Conservation (phyloP, 2,329 filamentous ascomycete species). For the Scedosporium apiospermum region DNA sequence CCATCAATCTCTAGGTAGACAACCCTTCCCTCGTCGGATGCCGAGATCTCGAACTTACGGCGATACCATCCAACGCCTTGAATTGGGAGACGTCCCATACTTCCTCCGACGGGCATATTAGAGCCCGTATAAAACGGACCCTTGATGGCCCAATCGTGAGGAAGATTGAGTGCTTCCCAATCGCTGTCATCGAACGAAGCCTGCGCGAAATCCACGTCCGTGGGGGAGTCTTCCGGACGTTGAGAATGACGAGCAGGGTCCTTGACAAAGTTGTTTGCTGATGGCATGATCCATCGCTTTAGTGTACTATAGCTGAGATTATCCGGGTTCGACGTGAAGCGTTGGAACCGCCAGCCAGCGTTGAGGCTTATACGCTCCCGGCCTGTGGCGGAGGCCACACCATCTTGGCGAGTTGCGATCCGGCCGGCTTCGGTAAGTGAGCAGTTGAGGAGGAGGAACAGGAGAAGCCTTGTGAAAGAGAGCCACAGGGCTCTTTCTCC, state of each 20-base stretch:
- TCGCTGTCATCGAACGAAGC: constrained; percentile 25
- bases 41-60: constrained; percentile 11
- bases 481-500: background rate
- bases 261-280: constrained; percentile 28
- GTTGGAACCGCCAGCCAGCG: constrained; percentile 26
- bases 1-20: constrained; percentile 40
- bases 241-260: constrained; percentile 18
- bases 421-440: background rate
- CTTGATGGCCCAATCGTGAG: constrained; percentile 40
- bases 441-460: background rate
- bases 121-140: constrained; percentile 30
- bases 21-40: constrained; percentile 21
- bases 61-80: constrained; percentile 46
- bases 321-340: constrained; percentile 26
- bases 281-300: constrained; percentile 31
- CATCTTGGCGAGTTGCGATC: background rate
- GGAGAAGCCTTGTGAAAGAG: background rate
- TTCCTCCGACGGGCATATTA: constrained; percentile 23
- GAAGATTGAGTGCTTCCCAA: constrained; percentile 32
- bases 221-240: constrained; percentile 20
- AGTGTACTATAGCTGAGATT: constrained; percentile 21
- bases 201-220: constrained; percentile 22
- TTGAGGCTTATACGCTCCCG: constrained; percentile 23
- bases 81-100: constrained; percentile 33
- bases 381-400: background rate